A percentile compares a stretch with the other conserved stretches of the same genome.
Evolutionary conservation across 495 filamentous ascomycete genomes (phyloP).

Genomic region (Tuber indicum): DNA sequence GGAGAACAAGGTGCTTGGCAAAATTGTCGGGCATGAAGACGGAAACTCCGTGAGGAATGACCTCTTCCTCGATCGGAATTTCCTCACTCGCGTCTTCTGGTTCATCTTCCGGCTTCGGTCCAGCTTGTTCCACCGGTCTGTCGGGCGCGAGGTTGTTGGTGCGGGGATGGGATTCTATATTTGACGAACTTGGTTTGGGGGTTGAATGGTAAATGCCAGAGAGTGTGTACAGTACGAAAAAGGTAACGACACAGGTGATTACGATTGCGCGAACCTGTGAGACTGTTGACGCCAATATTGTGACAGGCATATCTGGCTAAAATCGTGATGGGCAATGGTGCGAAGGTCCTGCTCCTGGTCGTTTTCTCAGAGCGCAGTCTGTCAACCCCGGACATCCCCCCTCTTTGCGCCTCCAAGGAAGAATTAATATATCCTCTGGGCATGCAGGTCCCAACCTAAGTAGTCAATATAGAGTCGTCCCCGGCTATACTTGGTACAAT

Average conservation of each 20-base stretch:
- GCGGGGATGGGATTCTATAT: not conserved
- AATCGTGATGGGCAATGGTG: not conserved
- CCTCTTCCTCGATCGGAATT: not conserved
- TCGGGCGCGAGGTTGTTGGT: not conserved
- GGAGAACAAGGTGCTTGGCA: conserved; percentile 54
- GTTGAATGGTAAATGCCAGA: not conserved
- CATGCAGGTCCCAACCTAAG: not conserved
- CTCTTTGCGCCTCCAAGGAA: not conserved
- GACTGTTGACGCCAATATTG: not conserved
- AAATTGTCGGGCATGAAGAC: conserved; percentile 43
- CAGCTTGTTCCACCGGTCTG: not conserved
- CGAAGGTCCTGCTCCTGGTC: not conserved
- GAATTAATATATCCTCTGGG: not conserved
- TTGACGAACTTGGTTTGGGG: not conserved
- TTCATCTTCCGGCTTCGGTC: not conserved
- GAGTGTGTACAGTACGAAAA: not conserved
- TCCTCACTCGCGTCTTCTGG: not conserved
- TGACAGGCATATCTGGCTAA: not conserved
- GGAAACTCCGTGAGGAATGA: conserved; percentile 32
- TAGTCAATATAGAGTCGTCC: not conserved
- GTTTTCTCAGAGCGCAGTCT: not conserved
- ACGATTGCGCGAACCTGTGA: not conserved
- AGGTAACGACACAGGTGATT: not conserved
- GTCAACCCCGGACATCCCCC: not conserved
- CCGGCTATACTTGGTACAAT: not conserved